Evolutionary conservation across 768 basidiomycete genomes (phyloP).

Genomic region (Leccinum fibrillosum): DNA sequence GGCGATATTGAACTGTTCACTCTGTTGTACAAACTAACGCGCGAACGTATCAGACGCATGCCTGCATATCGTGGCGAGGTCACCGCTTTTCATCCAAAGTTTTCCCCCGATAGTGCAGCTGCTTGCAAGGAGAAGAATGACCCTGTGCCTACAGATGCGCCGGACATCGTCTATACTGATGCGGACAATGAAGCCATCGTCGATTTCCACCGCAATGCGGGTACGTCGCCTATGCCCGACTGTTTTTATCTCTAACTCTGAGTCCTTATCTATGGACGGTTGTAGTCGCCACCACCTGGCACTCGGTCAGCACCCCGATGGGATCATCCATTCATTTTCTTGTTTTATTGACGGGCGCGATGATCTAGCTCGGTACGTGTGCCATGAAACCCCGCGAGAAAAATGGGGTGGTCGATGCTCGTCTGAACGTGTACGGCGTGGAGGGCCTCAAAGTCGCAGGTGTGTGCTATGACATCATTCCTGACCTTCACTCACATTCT

Average conservation of each 20-base stretch:
- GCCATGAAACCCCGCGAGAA: conserved; percentile 49
- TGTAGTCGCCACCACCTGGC: neutral
- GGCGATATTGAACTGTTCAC: conserved; percentile 43
- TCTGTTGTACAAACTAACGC: conserved; percentile 52
- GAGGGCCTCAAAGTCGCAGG: conserved; percentile 15
- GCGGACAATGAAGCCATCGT: neutral
- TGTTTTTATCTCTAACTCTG: neutral
- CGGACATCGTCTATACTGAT: neutral
- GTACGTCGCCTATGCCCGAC: neutral
- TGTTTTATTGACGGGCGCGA: neutral
- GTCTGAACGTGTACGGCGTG: conserved; percentile 14
- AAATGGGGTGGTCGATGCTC: conserved; percentile 11
- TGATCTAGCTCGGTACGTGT: conserved; percentile 42
- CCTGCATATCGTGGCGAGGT: conserved; percentile 25
- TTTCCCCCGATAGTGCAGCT: conserved; percentile 29
- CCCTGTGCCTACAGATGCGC: conserved; percentile 14
- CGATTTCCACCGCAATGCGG: neutral
- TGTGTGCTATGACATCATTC: neutral
- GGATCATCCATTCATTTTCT: no score
- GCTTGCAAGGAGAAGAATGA: conserved; percentile 12
- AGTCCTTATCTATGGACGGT: neutral
- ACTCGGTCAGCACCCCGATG: neutral
- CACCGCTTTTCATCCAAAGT: conserved; percentile 24
- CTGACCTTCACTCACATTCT: neutral
- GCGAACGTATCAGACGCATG: conserved; percentile 58